Evolutionary conservation across 1,284 basidiomycete genomes (phyloP), one percentile per base, ranked within the genome.

Genomic region (Ustilago nuda): DNA sequence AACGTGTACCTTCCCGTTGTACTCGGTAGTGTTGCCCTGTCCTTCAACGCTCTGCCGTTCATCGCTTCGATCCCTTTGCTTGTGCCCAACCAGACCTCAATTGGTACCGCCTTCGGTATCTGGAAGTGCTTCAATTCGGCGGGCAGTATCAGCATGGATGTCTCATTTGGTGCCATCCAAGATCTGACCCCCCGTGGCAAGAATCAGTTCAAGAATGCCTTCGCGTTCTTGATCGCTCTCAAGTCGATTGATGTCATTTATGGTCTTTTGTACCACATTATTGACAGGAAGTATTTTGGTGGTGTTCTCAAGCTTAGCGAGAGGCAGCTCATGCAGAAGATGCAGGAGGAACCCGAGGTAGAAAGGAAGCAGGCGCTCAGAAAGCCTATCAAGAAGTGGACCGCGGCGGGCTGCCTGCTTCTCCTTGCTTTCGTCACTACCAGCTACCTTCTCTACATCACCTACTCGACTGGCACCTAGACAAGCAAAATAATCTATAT

Each of bases 91-190:
- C 86, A 87, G 56, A 66, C 76, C 8, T 79, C 86, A 15, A 76
- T 88, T n/a, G 88, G 87, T 2, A 87, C 86, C 0, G 87, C 87
- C 0, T 87, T 86, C 50, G 87, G 87, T 1, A 76, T 87, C n/a
- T 88, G 87, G 86, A 87, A 87, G 66, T 81, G 86, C 4, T 78
- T 80, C 65, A 82, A 82, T 61, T 86, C 84, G 45, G 78, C 77
- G 11, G 86, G 85, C 27, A 74, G 77, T 0, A 82, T 85, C 13
- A 84, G 87, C 37, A 79, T 88, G 58, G 87, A 87, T 46, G 86
- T 87, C 8, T 81, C 86, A 0, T 77, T 85, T 0, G 87, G 87
- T 13, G 83, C 86, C 11, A 86, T 87, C 46, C 88, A 88, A 78
- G 87, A 88, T 71, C 73, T 72, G 2, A 82, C 87, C 0, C 75